Base-by-base conservation (phyloP, 306 rosid species). In the Lathyrus oleraceus region DNA sequence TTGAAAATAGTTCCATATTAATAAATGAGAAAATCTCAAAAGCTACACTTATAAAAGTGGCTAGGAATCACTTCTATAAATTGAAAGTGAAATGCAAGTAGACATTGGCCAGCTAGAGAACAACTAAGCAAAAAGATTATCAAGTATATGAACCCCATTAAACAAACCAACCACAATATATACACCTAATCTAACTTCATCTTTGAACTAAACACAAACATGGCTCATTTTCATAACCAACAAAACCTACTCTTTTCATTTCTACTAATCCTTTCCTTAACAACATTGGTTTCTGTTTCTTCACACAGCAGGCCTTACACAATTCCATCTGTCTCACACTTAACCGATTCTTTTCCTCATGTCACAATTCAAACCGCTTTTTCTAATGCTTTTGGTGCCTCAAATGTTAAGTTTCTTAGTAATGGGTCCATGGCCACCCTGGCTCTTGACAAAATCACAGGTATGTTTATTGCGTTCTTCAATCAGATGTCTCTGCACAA, bases 391-490 rank as follows among this genome's bases (percentile, higher is more conserved):
- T 94, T 76, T 73, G 98, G 98, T 44, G 87, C 78, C 70, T 67
- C 90, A 16, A 79, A 90, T 83, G n/a, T 90, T 59, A 76, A 75
- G 61, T 79, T 87, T 54, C 77, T 81, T 23, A 76, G 67, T 58
- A 87, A 94, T 78, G 97, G 96, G 78, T 88, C 97, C 74, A 85
- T 79, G 74, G 91, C 87, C 72, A 85, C 86, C 76, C 81, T 94
- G 51, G 76, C 88, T 85, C 97, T 94, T 15, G 83, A 88, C 87
- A 90, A 87, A 80, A 32, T 60, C 72, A 81, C 98, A 73, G 98
- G 98, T 89, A 38, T 10, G 12, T 42, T 42, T 42, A 3, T 2
- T 35, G 10, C 10, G 8, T 0, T 0, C 10, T 35, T 0, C 1
- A 7, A 35, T 35, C 39, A 35, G 10, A 35, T 35, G 39, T 35